These are phyloP conservation scores for Trichopus zeylanicus DNA, from an alignment of 116 monocot species.

Conservation along the genomic window DNA sequence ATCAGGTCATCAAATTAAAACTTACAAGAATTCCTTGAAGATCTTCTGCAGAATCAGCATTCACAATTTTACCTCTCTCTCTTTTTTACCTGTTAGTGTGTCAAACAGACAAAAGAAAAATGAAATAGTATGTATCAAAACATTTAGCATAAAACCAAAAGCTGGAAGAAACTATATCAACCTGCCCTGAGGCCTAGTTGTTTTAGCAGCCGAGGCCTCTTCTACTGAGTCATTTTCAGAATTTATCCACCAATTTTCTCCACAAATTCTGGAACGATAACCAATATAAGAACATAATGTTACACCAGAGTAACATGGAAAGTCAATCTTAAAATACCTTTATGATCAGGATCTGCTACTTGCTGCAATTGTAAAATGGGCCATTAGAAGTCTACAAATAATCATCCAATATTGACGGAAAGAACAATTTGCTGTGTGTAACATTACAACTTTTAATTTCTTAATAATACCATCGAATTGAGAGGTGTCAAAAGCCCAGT, in stretches of 20 bases:
- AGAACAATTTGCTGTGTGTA: not conserved
- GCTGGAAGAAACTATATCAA: slow-evolving; percentile 14
- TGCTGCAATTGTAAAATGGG: slow-evolving; percentile 56
- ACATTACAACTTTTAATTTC: slow-evolving; percentile 87
- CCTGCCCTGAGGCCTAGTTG: slow-evolving; percentile 94
- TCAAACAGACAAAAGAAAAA: slow-evolving; percentile 1
- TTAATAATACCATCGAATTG: slow-evolving; percentile 97
- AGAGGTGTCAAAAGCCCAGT: slow-evolving; percentile 89
- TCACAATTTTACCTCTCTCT: slow-evolving; percentile 77
- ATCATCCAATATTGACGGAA: too few relatives aligned
- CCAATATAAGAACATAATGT: not conserved
- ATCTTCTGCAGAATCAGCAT: slow-evolving; percentile 67
- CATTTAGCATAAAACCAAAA: not conserved
- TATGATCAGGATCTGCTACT: slow-evolving; percentile 44
- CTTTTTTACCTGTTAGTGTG: slow-evolving; percentile 67
- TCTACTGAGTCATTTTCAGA: slow-evolving; percentile 17
- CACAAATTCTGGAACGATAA: slow-evolving; percentile 18
- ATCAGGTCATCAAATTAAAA: not conserved
- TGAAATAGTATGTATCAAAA: not conserved
- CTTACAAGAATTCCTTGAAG: slow-evolving; percentile 93
- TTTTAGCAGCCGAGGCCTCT: slow-evolving; percentile 30
- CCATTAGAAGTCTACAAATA: too few relatives aligned
- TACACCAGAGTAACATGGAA: not conserved
- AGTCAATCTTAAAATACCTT: slow-evolving; percentile 33
- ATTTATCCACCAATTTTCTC: slow-evolving; percentile 16